Base-by-base conservation (phyloP, 768 basidiomycete genomes). In the Hericium erinaceus region DNA sequence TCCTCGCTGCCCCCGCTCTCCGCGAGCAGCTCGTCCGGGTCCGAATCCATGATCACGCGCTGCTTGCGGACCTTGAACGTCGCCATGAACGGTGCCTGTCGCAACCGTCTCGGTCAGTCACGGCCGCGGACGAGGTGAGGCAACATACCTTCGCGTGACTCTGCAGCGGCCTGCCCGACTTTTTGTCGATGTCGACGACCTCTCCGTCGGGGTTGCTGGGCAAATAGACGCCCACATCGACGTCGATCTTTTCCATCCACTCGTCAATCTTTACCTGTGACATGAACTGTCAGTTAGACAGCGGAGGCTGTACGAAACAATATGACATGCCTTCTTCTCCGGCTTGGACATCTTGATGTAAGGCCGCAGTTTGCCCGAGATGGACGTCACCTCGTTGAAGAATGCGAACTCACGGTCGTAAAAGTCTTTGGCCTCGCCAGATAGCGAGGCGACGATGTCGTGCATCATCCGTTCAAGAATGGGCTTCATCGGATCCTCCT, bases 31-130 rank as follows among this genome's bases (percentile, higher is more conserved):
- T 84, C 83, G 58, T 93, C 88, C 0, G 89, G 84, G 66, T 93
- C 80, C 11, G 78, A 77, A 59, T 84, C 75, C 20, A 92, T 72
- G 20, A 84, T 80, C 22, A 86, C 67, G 5, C 81, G 77, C 61
- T 94, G 87, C 69, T 98, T 95, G 57, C 90, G 82, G 22, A 99
- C 97, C 76, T 95, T 97, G 79, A 99, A 99, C 0, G 95, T 98
- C 0, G 97, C 97, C 97, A 99, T 98, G 75, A 99, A 99, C 0
- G 97, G 97, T 10, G 97, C 95, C 94, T 98, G 58, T 37, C 39
- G 40, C 56, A n/a, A 15, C 6, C n/a, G 20, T n/a, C 12, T 5
- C n/a, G 20, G 2, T 16, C 44, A 46, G 44, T 20, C n/a, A n/a
- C 44, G 9, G 33, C 33, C 33, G 9, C 9, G 8, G 9, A 9